Evolutionary conservation across 495 filamentous ascomycete species (phyloP), one percentile per base, ranked within the genome.

Genomic region (Astrothelium subdiscretum): DNA sequence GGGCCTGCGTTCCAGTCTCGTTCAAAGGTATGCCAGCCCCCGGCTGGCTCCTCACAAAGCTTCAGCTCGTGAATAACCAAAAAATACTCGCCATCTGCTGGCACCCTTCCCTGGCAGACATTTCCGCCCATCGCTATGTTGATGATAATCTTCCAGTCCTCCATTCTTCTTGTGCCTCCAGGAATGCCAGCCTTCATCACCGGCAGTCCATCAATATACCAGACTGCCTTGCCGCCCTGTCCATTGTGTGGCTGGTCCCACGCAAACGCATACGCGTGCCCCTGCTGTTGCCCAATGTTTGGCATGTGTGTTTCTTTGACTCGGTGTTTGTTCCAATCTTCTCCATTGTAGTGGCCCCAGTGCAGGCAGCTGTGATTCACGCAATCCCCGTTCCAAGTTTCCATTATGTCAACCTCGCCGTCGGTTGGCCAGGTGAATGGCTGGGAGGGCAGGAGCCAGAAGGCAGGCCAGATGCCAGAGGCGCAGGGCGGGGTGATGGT

Each of bases 51-150:
- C 58, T 74, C 72, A 29, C 63, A 64, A 66, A 76, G 69, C 54
- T 64, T 66, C 59, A 79, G 48, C 38, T 70, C 70, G 59, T 74
- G 73, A 15, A 79, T 65, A 20, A 77, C 68, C 63, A 78, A 70
- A 57, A 78, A 75, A 64, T 77, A 79, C 18, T 51, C 31, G 10
- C 77, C 77, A 63, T 77, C 69, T 24, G 13, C 60, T 4, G 77
- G 77, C 6, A 69, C 58, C 58, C 69, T 70, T 10, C 76, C 76
- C 22, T 69, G 60, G 40, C 73, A 76, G 13, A 79, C 76, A 65
- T 75, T 78, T 13, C 77, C 77, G 1, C 76, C 77, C 71, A 79
- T 77, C 4, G 77, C 77, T 18, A 77, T 65, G 63, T 79, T 79
- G 24, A 79, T 64, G 38, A 76, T 66, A 22, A 79, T 62, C 31